Percentiles rank a stretch among this genome's conserved stretches.
Conservation (phyloP, 2,329 filamentous ascomycete species). For the Curvularia sp. region DNA sequence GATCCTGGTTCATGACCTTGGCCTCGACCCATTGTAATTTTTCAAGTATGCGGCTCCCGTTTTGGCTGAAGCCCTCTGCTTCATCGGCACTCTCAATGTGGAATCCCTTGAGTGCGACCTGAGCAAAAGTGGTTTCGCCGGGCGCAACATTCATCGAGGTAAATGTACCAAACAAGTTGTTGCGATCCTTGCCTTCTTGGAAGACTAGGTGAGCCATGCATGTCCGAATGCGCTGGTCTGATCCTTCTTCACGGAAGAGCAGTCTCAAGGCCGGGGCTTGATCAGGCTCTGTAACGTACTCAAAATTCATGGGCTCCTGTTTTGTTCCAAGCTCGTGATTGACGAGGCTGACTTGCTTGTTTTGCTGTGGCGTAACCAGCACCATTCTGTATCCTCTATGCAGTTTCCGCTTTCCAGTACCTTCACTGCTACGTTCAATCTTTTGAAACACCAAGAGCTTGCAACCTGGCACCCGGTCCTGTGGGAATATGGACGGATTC, state of each 20-base stretch:
- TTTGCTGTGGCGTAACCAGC: slow-evolving; percentile 77
- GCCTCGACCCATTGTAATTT: slow-evolving; percentile 69
- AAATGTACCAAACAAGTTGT: slow-evolving; percentile 74
- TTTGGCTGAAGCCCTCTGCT: slow-evolving; percentile 54
- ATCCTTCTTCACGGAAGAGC: slow-evolving; percentile 67
- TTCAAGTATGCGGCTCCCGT: slow-evolving; percentile 52
- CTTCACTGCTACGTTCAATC: slow-evolving; percentile 70
- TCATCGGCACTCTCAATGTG: slow-evolving; percentile 66
- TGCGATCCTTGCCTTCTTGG: slow-evolving; percentile 72
- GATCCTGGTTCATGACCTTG: slow-evolving; percentile 75
- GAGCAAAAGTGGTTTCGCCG: slow-evolving; percentile 73
- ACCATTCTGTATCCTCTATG: slow-evolving; percentile 83
- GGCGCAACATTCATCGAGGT: slow-evolving; percentile 73
- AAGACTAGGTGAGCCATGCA: slow-evolving; percentile 82
- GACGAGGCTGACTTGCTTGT: slow-evolving; percentile 78
- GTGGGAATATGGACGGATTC: slow-evolving; percentile 75
- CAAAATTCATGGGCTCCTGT: slow-evolving; percentile 75
- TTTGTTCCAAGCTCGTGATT: slow-evolving; percentile 70
- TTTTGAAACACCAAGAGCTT: slow-evolving; percentile 79
- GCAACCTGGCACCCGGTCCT: slow-evolving; percentile 74
- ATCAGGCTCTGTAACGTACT: slow-evolving; percentile 66
- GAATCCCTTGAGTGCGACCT: slow-evolving; percentile 71
- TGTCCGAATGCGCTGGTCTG: slow-evolving; percentile 54
- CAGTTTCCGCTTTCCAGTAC: slow-evolving; percentile 72
- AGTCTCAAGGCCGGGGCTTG: slow-evolving; percentile 74